phyloP scores from a whole-genome alignment of 2,329 filamentous ascomycete genomes.

The Ramichloridium luteum region DNA sequence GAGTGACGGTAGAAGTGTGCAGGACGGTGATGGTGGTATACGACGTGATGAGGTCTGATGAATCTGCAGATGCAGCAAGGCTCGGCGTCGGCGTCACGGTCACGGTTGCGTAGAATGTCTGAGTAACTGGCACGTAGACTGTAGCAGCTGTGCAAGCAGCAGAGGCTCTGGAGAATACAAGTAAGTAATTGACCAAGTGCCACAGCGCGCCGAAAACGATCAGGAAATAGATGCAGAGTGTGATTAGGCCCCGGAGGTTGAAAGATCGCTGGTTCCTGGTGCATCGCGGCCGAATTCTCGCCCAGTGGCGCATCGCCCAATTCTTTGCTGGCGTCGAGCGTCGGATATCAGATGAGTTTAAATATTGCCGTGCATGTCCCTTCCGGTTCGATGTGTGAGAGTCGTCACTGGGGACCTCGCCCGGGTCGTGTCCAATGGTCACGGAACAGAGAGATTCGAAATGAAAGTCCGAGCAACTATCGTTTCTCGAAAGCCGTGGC shows the following conservation, averaged over 20 bases:
- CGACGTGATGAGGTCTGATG: constrained; percentile 6
- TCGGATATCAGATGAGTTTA: no score
- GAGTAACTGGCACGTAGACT: constrained; percentile 19
- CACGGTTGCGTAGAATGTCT: constrained; percentile 11
- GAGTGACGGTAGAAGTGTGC: constrained; percentile 6
- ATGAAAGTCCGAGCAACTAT: no score
- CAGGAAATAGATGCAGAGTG: constrained; percentile 12
- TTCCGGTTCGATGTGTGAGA: no score
- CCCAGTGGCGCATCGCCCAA: no score
- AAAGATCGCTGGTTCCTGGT: no score
- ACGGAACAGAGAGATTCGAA: no score
- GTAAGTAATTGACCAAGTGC: constrained; percentile 19
- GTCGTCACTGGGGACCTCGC: no score
- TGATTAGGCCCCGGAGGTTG: constrained; percentile 8
- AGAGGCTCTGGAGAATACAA: constrained; percentile 17
- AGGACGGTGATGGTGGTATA: constrained; percentile 8
- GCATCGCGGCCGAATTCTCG: no score
- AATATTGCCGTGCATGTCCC: no score
- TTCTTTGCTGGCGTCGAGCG: no score
- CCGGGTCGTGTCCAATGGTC: no score
- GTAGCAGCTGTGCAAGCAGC: constrained; percentile 17
- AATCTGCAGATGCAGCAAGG: constrained; percentile 4
- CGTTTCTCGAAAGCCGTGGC: no score
- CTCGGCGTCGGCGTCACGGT: constrained; percentile 5
- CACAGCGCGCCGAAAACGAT: constrained; percentile 16